These are phyloP conservation scores for Nitzschia palea DNA, from an alignment of 108 stramenopile species.

Conservation along the genomic window DNA sequence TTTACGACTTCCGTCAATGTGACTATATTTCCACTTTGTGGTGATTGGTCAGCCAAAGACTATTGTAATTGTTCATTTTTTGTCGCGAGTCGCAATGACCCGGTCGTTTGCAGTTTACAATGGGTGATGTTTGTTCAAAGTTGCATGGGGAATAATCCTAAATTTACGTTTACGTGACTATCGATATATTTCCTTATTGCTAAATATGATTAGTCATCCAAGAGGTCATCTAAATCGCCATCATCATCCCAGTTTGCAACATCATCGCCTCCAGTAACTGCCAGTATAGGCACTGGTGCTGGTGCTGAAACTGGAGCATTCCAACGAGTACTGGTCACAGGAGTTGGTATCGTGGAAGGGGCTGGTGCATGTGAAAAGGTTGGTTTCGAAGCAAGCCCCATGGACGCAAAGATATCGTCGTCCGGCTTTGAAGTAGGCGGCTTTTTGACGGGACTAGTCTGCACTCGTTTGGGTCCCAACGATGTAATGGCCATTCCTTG, in stretches of 20 bases:
- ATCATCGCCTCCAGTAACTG: background rate
- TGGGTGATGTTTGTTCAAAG: too few species aligned
- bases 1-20: too few species aligned
- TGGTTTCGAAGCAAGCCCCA: constrained; percentile 53
- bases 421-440: constrained; percentile 10
- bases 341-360: background rate
- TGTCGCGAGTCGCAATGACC: too few species aligned
- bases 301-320: background rate
- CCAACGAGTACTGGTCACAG: background rate
- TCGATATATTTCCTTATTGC: too few species aligned
- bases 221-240: constrained; percentile 57
- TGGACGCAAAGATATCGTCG: constrained; percentile 62
- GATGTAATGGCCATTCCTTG: constrained; percentile 12
- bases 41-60: too few species aligned
- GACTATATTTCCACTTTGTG: too few species aligned
- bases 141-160: too few species aligned
- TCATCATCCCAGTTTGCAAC: constrained; percentile 61
- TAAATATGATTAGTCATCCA: constrained; percentile 55
- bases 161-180: too few species aligned
- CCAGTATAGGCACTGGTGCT: background rate
- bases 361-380: constrained; percentile 20
- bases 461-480: constrained; percentile 13
- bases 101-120: too few species aligned
- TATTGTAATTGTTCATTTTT: too few species aligned
- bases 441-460: background rate